Evolutionary conservation across 768 basidiomycete species (phyloP), one percentile per base, ranked within the genome.

Genomic region (Crucibulum laeve): DNA sequence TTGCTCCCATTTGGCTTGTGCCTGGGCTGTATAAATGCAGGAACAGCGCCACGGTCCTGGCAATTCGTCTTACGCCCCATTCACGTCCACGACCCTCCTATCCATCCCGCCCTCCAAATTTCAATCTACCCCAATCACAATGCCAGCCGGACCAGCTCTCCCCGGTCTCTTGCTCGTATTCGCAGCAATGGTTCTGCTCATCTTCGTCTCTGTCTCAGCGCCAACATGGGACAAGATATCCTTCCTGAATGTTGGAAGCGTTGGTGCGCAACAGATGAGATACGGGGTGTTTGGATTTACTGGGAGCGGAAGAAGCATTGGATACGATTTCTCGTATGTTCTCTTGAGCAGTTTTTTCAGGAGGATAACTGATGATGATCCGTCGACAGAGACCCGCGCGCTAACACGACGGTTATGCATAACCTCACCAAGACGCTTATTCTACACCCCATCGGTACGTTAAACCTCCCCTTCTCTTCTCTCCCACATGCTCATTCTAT

Each of bases 201-300:
- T 84, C 51, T 78, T 87, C 52, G 87, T 79, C 2, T 87, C 80
- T 22, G 78, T 90, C 17, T 83, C 85, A 13, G 63, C 76, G 39
- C 87, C 89, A 37, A 86, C 81, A 52, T 91, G 88, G 90, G 56
- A 83, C 32, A 56, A 58, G 18, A 68, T 91, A 35, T 82, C 76
- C 15, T 90, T 87, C 68, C 71, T 92, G 32, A 63, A 78, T 41
- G 78, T 78, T 18, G 65, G 64, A n/a, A n/a, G n/a, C 5, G 49
- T 57, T 8, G 69, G 64, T 4, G 59, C 18, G n/a, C 40, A 11
- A 46, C 64, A 53, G 67, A 65, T 44, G 34, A 72, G 72, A 47
- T 91, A 82, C 53, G 90, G 90, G 52, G 76, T 84, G n/a, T 88
- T 89, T 56, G 89, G 89, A 3, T 80, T 71, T 62, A 86, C 85